Base-by-base conservation (phyloP, 768 basidiomycete species). In the Panus rudis region DNA sequence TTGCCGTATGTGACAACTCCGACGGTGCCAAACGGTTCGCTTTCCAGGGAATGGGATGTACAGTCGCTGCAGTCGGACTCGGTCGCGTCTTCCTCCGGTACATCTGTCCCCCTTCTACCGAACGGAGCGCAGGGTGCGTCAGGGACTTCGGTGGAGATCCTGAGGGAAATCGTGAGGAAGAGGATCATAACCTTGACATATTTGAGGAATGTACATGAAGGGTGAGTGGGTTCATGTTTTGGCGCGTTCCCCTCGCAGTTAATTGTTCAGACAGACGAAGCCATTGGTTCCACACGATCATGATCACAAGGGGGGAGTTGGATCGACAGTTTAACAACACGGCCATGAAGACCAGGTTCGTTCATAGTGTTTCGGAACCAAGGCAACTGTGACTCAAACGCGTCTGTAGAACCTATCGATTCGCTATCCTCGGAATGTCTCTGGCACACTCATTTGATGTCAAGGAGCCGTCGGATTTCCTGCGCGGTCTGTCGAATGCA, bases 241-340 rank as follows among this genome's bases (percentile, higher is more conserved):
- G n/a, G n/a, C n/a, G n/a, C n/a, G n/a, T 22, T 42, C 42, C 40
- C 35, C 38, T 37, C 11, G 39, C 49, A 31, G 10, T 22, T 30
- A 32, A 6, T 19, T 25, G 25, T 16, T 44, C 26, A 24, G 22
- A 21, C 56, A 91, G 89, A 41, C 80, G 79, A 42, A 81, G 79
- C 49, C 82, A 89, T 57, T 91, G 89, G 89, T 88, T 88, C 55
- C 85, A 90, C 59, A 92, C 91, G 11, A 80, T 92, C 52, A 72
- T 86, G 56, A 76, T 92, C 54, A 79, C 83, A 42, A 76, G 76
- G 37, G 54, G 67, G 14, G 91, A 91, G 42, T 75, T 92, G 3
- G 82, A 87, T 45, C 76, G 70, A 39, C 76, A 76, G 42, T 92
- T 92, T 60, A 79, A 70, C 52, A 88, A 85, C 56, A 60, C 62